phyloP scores from a whole-genome alignment of 768 basidiomycete genomes.

The Trametes sanguinea region DNA sequence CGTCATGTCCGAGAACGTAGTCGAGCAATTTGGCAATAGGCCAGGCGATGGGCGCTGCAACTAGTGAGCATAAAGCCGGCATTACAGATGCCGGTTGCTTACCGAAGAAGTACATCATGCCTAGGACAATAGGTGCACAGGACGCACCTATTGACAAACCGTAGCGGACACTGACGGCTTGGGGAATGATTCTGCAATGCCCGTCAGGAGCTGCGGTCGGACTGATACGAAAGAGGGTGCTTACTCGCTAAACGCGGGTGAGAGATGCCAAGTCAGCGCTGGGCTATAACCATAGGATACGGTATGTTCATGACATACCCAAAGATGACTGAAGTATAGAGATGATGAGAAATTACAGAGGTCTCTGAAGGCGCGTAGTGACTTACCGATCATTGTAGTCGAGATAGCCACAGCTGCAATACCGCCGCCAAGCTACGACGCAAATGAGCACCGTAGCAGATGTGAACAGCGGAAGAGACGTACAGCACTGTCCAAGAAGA shows the following conservation, averaged over 20 bases:
- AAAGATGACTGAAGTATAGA: conserved; percentile 61
- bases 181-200: conserved; percentile 55
- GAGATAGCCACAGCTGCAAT: conserved; percentile 75
- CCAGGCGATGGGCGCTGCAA: conserved; percentile 54
- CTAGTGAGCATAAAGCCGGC: too few relatives aligned
- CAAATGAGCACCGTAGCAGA: neutral
- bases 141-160: conserved; percentile 57
- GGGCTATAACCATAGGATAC: neutral
- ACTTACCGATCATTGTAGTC: conserved; percentile 67
- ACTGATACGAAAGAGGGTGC: neutral
- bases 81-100: too few relatives aligned
- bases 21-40: conserved; percentile 76
- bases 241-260: conserved; percentile 39
- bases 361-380: neutral
- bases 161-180: conserved; percentile 74
- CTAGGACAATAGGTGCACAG: conserved; percentile 52
- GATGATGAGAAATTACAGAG: neutral
- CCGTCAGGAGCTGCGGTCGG: neutral
- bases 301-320: conserved; percentile 48
- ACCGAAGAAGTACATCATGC: conserved; percentile 53
- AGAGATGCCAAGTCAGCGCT: conserved; percentile 24
- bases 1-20: conserved; percentile 71
- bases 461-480: conserved; percentile 8
- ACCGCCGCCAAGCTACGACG: conserved; percentile 59
- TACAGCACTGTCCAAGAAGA: conserved; percentile 76